Evolutionary conservation across 345 rosid genomes (phyloP).

Genomic region (Syzygium jambos): DNA sequence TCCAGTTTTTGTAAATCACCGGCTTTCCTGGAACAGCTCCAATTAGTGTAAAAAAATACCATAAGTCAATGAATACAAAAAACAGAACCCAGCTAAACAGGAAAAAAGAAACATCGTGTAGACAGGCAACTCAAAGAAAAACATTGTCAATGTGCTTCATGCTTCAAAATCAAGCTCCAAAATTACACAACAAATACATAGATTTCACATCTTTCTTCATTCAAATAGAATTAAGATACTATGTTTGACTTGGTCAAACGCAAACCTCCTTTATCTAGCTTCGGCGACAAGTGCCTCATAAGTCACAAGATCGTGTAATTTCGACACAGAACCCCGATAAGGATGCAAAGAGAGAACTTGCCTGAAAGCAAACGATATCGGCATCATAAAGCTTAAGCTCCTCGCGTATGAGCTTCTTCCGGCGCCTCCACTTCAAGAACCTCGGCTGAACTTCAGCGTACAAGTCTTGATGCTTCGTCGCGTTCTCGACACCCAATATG

Average conservation of each 20-base stretch:
- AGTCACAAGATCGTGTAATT: background rate
- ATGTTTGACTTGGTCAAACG: background rate
- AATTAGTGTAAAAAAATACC: background rate
- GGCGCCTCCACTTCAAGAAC: conserved; percentile 50
- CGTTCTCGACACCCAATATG: conserved; percentile 66
- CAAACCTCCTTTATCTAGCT: background rate
- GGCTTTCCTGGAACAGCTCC: background rate
- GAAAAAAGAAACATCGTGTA: background rate
- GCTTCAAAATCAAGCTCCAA: background rate
- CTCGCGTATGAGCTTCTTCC: conserved; percentile 48
- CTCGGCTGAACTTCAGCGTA: conserved; percentile 26
- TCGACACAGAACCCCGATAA: background rate
- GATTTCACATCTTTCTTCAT: background rate
- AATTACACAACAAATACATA: background rate
- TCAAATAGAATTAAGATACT: background rate
- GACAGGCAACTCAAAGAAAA: background rate
- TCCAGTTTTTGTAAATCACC: background rate
- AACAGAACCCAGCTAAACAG: background rate
- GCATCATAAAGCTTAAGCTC: conserved; percentile 56
- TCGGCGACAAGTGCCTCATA: background rate
- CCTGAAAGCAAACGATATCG: conserved; percentile 70
- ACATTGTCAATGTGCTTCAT: background rate
- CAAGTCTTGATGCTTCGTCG: conserved; percentile 54
- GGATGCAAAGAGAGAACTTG: conserved; percentile 10
- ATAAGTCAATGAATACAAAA: background rate